These are phyloP conservation scores for Daphne laureola DNA, from an alignment of 441 rosid genomes.

Conservation along the genomic window DNA sequence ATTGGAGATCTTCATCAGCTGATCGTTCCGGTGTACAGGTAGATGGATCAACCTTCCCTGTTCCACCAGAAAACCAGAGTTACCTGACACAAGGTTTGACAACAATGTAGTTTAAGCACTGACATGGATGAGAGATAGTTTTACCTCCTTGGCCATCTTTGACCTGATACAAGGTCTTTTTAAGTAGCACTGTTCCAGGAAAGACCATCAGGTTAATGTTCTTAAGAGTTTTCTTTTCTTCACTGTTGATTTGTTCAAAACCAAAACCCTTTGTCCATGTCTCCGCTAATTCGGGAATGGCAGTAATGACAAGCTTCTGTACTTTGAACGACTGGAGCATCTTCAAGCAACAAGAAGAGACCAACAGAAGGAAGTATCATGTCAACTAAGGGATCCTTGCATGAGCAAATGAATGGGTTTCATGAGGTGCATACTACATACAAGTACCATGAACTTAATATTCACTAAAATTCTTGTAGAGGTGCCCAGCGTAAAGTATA, in stretches of 20 bases:
- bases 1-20: slow-evolving; percentile 6
- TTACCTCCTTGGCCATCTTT: slow-evolving; percentile 32
- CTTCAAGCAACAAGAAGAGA: slow-evolving; percentile 35
- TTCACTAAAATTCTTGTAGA: neutral
- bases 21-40: slow-evolving; percentile 11
- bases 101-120: slow-evolving; percentile 2
- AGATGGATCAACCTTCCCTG: slow-evolving; percentile 5
- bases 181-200: slow-evolving; percentile 74
- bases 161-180: slow-evolving; percentile 38
- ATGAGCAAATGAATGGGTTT: too few relatives aligned
- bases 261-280: slow-evolving; percentile 93
- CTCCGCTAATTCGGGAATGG: slow-evolving; percentile 73
- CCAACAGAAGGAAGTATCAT: slow-evolving; percentile 1
- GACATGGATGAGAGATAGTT: neutral
- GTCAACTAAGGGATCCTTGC: neutral
- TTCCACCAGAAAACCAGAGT: neutral
- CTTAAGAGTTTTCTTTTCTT: slow-evolving; percentile 51
- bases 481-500: neutral
- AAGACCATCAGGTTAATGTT: slow-evolving; percentile 79
- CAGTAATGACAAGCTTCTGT: slow-evolving; percentile 83
- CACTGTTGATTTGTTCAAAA: slow-evolving; percentile 44
- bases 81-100: slow-evolving; percentile 7
- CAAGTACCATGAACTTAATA: neutral
- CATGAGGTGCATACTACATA: neutral
- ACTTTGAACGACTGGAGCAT: slow-evolving; percentile 69